Evolutionary conservation across 345 rosid genomes (phyloP).

Genomic region (rapeseed (Brassica napus)): DNA sequence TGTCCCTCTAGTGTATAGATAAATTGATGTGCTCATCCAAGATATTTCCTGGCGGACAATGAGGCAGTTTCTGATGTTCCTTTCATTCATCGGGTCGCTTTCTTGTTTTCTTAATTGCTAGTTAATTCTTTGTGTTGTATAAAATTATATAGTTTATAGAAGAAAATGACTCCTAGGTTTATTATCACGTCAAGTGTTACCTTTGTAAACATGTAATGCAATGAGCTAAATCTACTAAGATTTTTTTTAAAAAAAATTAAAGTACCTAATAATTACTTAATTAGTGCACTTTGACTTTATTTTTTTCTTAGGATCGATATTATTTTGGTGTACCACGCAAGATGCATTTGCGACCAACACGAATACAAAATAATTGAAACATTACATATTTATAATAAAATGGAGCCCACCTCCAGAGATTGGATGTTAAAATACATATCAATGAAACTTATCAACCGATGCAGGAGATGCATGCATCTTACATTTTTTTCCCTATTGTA

Average conservation of each 20-base stretch:
- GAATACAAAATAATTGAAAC: constrained; percentile 27
- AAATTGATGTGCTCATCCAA: constrained; percentile 10
- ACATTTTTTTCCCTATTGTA: constrained; percentile 8
- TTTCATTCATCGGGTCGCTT: constrained; percentile 17
- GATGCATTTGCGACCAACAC: constrained; percentile 17
- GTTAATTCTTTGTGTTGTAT: not conserved
- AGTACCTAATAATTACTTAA: not conserved
- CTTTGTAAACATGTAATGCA: not conserved
- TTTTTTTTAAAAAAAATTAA: too few relatives aligned
- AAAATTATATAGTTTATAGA: not conserved
- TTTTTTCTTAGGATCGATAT: not conserved
- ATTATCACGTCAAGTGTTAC: not conserved
- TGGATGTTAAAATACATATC: not conserved
- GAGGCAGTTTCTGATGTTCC: constrained; percentile 21
- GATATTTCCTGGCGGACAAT: constrained; percentile 17
- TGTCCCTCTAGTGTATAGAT: constrained; percentile 7
- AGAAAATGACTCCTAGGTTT: not conserved
- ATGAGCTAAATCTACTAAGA: not conserved
- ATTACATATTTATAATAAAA: not conserved
- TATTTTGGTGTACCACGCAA: constrained; percentile 8
- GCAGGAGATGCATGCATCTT: constrained; percentile 28
- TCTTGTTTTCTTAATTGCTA: not conserved
- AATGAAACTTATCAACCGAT: constrained; percentile 9
- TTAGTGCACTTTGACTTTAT: constrained; percentile 1
- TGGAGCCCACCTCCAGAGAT: constrained; percentile 12